A percentile compares a stretch with the other conserved stretches of the same genome.
These are phyloP conservation scores for Thamnidium elegans DNA, from an alignment of 192 early-diverging fungal genomes.

Conservation along the genomic window DNA sequence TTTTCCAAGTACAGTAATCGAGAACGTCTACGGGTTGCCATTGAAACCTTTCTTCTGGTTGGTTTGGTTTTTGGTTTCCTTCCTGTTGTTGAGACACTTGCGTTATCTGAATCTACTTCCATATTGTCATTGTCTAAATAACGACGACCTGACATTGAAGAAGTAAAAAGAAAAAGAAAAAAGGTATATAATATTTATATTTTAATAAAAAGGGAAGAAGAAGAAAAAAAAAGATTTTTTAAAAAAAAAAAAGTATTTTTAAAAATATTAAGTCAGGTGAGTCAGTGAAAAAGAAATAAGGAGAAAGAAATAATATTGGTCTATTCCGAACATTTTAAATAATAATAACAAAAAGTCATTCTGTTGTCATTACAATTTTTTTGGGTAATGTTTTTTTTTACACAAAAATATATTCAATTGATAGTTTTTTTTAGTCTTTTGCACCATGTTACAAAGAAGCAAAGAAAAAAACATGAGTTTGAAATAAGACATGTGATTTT, in stretches of 20 bases:
- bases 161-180: too few species aligned
- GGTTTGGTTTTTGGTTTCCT: background rate
- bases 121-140: background rate
- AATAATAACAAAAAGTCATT: too few species aligned
- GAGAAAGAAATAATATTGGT: background rate
- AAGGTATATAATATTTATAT: background rate
- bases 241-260: background rate
- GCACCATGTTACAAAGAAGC: too few species aligned
- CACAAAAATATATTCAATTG: too few species aligned
- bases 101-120: background rate
- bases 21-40: constrained; percentile 17
- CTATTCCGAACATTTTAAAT: background rate
- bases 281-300: background rate
- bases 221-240: background rate
- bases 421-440: too few species aligned
- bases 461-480: too few species aligned
- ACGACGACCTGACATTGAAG: background rate
- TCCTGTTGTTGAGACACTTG: background rate
- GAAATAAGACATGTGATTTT: too few species aligned
- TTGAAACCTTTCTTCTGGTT: background rate
- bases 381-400: too few species aligned
- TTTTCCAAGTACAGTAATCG: constrained; percentile 26
- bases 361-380: too few species aligned
- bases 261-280: background rate
- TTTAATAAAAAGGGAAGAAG: background rate